Percentiles rank a stretch among this genome's conserved stretches.
phyloP scores from a whole-genome alignment of 2,329 filamentous ascomycete genomes.

The Ascochyta clinopodiicola region DNA sequence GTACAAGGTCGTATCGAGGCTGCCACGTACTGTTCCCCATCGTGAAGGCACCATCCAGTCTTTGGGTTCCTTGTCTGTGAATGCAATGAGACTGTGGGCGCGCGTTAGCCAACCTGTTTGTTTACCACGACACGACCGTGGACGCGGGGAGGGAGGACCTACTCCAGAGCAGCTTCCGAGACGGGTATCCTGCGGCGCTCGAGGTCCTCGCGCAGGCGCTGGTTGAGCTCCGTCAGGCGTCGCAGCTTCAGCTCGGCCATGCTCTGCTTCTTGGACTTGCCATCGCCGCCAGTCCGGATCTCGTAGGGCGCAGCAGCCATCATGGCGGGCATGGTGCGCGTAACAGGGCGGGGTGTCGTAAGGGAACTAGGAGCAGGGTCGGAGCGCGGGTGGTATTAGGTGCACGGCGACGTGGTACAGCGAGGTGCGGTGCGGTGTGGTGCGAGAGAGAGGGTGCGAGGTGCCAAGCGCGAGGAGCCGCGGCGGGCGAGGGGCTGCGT shows the following conservation, averaged over 20 bases:
- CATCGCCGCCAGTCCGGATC: conserved; percentile 68
- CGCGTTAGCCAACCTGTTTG: conserved; percentile 29
- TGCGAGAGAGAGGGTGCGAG: conserved; percentile 34
- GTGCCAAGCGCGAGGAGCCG: conserved; percentile 35
- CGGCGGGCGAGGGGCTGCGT: conserved; percentile 22
- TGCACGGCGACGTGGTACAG: conserved; percentile 28
- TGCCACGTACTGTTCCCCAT: conserved; percentile 75
- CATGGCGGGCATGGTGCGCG: conserved; percentile 41
- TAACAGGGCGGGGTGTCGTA: conserved; percentile 16
- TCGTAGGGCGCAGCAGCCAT: conserved; percentile 70
- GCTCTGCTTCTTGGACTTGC: conserved; percentile 95
- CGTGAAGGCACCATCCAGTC: conserved; percentile 99
- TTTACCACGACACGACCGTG: not conserved
- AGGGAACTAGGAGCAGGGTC: conserved; percentile 24
- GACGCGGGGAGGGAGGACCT: conserved; percentile 25
- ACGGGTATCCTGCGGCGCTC: conserved; percentile 95
- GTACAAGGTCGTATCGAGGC: not conserved
- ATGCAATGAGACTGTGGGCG: conserved; percentile 82
- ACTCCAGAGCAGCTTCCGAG: conserved; percentile 79
- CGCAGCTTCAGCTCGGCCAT: conserved; percentile 99
- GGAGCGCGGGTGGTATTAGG: conserved; percentile 29
- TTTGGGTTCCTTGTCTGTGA: conserved; percentile 91
- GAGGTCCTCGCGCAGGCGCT: conserved; percentile 91
- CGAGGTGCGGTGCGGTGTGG: conserved; percentile 23
- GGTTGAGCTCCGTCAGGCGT: conserved; percentile 95